Evolutionary conservation across 768 basidiomycete species (phyloP).

Genomic region (Butyriboletus loyo): DNA sequence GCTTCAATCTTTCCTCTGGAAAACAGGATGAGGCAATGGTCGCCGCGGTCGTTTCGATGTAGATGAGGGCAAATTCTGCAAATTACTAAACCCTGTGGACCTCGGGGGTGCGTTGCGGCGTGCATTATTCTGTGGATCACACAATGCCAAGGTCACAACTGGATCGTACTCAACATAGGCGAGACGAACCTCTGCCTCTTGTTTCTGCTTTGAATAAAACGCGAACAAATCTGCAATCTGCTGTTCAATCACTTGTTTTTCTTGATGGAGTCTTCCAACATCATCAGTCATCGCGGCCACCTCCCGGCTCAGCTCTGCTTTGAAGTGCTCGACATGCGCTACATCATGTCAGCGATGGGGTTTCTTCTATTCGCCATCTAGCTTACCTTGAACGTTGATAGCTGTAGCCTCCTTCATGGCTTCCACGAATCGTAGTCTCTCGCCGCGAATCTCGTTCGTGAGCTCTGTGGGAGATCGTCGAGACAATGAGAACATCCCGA

Average conservation of each 20-base stretch:
- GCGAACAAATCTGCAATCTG: slow-evolving; percentile 72
- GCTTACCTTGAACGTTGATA: slow-evolving; percentile 76
- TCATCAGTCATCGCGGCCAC: slow-evolving; percentile 74
- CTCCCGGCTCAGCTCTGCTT: slow-evolving; percentile 72
- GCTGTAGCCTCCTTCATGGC: slow-evolving; percentile 94
- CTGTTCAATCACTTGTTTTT: slow-evolving; percentile 62
- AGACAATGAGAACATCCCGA: not conserved
- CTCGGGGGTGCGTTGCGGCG: slow-evolving; percentile 23
- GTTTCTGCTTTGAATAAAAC: slow-evolving; percentile 67
- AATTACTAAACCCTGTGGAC: slow-evolving; percentile 20
- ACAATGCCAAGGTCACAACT: not conserved
- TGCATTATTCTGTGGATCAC: slow-evolving; percentile 18
- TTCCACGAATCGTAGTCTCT: slow-evolving; percentile 82
- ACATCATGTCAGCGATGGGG: slow-evolving; percentile 4
- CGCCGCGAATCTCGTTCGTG: slow-evolving; percentile 80
- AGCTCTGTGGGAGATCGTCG: slow-evolving; percentile 49
- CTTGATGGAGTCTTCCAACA: slow-evolving; percentile 61
- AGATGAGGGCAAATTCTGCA: slow-evolving; percentile 28
- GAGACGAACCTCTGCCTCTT: slow-evolving; percentile 32
- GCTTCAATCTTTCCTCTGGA: slow-evolving; percentile 19
- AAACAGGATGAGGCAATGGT: slow-evolving; percentile 31
- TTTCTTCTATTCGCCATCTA: not conserved
- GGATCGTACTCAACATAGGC: not conserved
- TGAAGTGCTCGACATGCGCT: slow-evolving; percentile 89
- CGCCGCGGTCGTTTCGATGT: slow-evolving; percentile 22